A percentile compares a stretch with the other conserved stretches of the same genome.
Evolutionary conservation across 345 rosid species (phyloP).

Genomic region (Eucalyptus cladocalyx): DNA sequence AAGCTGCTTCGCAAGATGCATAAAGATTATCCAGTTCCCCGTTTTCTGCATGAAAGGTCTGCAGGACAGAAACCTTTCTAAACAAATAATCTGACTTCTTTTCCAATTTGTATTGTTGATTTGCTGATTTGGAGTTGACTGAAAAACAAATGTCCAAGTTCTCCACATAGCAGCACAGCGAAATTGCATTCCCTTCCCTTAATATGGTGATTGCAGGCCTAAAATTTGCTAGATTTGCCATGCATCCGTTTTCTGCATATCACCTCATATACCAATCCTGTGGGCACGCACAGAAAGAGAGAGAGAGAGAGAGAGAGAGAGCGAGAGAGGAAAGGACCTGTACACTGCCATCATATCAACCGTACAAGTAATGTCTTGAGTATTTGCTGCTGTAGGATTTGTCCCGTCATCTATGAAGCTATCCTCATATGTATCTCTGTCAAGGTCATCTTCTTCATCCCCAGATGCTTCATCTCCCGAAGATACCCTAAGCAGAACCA

Average conservation of each 20-base stretch:
- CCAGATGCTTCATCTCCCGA: constrained; percentile 57
- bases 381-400: constrained; percentile 38
- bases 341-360: constrained; percentile 87
- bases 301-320: background rate
- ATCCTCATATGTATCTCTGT: constrained; percentile 40
- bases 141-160: background rate
- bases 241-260: background rate
- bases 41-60: background rate
- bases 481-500: constrained; percentile 44
- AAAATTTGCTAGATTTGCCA: background rate
- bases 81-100: background rate
- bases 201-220: background rate
- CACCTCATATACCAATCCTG: background rate
- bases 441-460: constrained; percentile 47
- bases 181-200: background rate
- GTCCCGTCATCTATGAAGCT: constrained; percentile 83
- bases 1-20: background rate
- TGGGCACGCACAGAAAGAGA: background rate
- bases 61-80: background rate
- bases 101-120: background rate
- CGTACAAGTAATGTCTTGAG: constrained; percentile 42
- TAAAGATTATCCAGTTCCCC: background rate
- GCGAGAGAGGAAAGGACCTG: constrained; percentile 40
- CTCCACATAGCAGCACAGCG: background rate
- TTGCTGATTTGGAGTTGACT: background rate